Evolutionary conservation across 371 early-diverging fungal species (phyloP), one percentile per base, ranked within the genome.

Genomic region (Haplosporangium sp.): DNA sequence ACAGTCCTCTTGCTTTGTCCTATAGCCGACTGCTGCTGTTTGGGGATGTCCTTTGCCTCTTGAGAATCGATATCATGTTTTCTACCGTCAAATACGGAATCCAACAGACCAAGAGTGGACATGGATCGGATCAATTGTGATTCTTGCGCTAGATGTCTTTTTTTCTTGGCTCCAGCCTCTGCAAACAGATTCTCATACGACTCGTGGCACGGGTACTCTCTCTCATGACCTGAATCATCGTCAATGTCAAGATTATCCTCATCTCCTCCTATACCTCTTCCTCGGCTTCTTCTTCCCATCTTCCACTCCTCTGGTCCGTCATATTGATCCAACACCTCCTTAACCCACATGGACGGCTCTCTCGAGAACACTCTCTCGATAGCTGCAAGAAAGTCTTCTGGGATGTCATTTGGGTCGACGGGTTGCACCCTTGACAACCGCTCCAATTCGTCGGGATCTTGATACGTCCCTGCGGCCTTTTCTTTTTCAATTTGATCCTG

Each of bases 241-340:
- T 50, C 59, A 7, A 18, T 9, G 11, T 23, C 50, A 12, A 14
- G 36, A 5, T 23, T 29, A 7, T 21, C 21, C 21, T 57, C 21
- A 14, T 41, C 50, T 37, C 48, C 23, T 38, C 23, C 47, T 21
- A 7, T 13, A 0, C 38, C 12, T 38, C 54, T 23, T 38, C 51
- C 10, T 23, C 55, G 43, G 9, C 59, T 21, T 21, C 36, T 37
- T n/a, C 48, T 43, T 7, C 69, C 69, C 51, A 55, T 55, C 54
- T 76, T 69, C 76, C 76, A 76, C 23, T 76, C 76, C 13, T 76
- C 76, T 4, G 67, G 61, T 3, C 76, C 71, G 37, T 62, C 55
- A 41, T 58, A 67, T 4, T 55, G 70, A 62, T 69, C 76, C 40
- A 76, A 42, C 7, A 70, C 66, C 9, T 67, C 23, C 21, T 50